A percentile compares a stretch with the other conserved stretches of the same genome.
Conservation (phyloP, 331 rosid genomes). For the Saraca asoca region DNA sequence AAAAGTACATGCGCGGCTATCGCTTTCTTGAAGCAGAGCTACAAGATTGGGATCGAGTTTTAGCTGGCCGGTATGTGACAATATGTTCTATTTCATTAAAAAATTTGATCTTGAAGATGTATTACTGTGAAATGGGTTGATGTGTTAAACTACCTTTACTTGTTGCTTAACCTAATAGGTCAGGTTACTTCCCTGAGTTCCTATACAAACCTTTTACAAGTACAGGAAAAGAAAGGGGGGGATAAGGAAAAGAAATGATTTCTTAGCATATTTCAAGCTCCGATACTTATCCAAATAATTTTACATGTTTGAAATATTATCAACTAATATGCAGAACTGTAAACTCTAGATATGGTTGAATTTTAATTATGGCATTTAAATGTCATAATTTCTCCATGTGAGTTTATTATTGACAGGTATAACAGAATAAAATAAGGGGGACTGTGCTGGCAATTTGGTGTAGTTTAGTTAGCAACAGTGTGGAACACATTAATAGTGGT, state of each 20-base stretch:
- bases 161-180: not conserved
- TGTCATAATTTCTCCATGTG: conserved; percentile 34
- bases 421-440: conserved; percentile 40
- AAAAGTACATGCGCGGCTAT: conserved; percentile 85
- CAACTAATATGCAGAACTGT: no score
- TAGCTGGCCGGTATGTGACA: conserved; percentile 76
- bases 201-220: no score
- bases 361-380: conserved; percentile 27
- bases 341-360: not conserved
- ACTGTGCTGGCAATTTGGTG: conserved; percentile 35
- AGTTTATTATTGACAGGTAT: conserved; percentile 31
- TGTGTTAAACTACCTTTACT: not conserved
- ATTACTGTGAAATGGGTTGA: not conserved
- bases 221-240: no score
- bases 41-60: conserved; percentile 86
- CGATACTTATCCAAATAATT: no score
- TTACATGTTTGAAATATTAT: no score
- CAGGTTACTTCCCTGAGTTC: not conserved
- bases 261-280: no score
- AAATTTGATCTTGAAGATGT: not conserved
- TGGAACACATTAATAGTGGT: conserved; percentile 52
- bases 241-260: no score
- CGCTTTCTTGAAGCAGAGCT: conserved; percentile 96
- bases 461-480: conserved; percentile 42
- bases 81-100: conserved; percentile 11